Evolutionary conservation across 306 rosid genomes (phyloP).

Genomic region (Sophora flavescens): DNA sequence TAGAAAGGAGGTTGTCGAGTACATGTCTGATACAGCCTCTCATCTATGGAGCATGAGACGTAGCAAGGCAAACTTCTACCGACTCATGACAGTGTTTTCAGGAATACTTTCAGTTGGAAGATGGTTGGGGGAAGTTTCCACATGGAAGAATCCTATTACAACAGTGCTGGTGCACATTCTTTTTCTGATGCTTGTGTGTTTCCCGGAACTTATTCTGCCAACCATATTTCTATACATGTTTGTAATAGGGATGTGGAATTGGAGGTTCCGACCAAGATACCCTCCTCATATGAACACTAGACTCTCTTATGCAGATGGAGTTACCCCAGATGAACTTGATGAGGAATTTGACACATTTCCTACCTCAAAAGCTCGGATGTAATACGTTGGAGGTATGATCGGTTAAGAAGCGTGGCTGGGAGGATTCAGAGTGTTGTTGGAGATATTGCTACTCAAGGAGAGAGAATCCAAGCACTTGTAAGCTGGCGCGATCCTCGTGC

Average conservation of each 20-base stretch:
- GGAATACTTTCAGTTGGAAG: slow-evolving; percentile 69
- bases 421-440: slow-evolving; percentile 91
- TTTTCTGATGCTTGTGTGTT: slow-evolving; percentile 81
- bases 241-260: slow-evolving; percentile 89
- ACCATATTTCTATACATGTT: slow-evolving; percentile 83
- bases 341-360: slow-evolving; percentile 96
- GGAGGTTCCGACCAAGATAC: slow-evolving; percentile 71
- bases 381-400: slow-evolving; percentile 81
- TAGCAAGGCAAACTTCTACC: slow-evolving; percentile 94
- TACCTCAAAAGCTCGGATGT: slow-evolving; percentile 61
- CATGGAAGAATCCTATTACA: slow-evolving; percentile 74
- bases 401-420: slow-evolving; percentile 84
- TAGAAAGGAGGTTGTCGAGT: slow-evolving; percentile 86
- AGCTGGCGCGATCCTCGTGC: slow-evolving; percentile 99
- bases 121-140: slow-evolving; percentile 88
- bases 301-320: slow-evolving; percentile 78
- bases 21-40: slow-evolving; percentile 85
- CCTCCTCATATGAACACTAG: slow-evolving; percentile 95
- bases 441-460: slow-evolving; percentile 90
- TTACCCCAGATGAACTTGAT: slow-evolving; percentile 76
- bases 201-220: slow-evolving; percentile 87
- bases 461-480: slow-evolving; percentile 83
- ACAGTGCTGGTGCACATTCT: slow-evolving; percentile 85
- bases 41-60: slow-evolving; percentile 99
- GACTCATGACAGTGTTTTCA: slow-evolving; percentile 74